A percentile compares a stretch with the other conserved stretches of the same genome.
These are phyloP conservation scores for Podila horticola DNA, from an alignment of 192 early-diverging fungal genomes.

Conservation along the genomic window DNA sequence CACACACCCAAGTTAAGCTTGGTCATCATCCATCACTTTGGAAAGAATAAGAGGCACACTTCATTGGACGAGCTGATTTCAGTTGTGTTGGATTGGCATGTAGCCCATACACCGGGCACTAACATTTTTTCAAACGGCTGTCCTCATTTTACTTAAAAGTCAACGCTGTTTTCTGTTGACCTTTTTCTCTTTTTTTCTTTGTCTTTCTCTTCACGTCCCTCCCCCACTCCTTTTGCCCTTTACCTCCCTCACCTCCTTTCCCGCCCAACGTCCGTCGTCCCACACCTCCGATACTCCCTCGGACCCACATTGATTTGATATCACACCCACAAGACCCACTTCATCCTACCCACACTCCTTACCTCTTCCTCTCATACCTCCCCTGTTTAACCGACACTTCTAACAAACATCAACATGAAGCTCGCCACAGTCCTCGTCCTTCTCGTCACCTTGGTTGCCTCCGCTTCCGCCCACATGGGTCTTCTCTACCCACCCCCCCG, in stretches of 20 bases:
- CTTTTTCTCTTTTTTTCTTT: neutral
- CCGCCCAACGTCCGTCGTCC: neutral
- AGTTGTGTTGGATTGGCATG: no score
- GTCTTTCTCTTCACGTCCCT: neutral
- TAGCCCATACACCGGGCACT: no score
- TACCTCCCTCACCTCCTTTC: neutral
- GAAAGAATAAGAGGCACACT: no score
- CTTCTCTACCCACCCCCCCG: constrained; percentile 46
- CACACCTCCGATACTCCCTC: neutral
- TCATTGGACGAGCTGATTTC: no score
- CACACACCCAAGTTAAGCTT: no score
- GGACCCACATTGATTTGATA: constrained; percentile 12
- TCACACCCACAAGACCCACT: neutral
- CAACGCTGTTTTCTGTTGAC: neutral
- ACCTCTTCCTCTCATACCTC: neutral
- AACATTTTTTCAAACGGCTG: no score
- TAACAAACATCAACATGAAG: constrained; percentile 22
- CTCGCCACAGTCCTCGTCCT: constrained; percentile 20
- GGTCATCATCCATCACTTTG: no score
- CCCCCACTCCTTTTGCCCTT: neutral
- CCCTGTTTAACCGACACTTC: neutral
- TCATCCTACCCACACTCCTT: neutral
- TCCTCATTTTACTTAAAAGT: neutral
- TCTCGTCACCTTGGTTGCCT: constrained; percentile 29
- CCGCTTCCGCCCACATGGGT: constrained; percentile 36